Conservation (phyloP, 2,329 filamentous ascomycete genomes). For the Fusarium neocosmosporiellum region DNA sequence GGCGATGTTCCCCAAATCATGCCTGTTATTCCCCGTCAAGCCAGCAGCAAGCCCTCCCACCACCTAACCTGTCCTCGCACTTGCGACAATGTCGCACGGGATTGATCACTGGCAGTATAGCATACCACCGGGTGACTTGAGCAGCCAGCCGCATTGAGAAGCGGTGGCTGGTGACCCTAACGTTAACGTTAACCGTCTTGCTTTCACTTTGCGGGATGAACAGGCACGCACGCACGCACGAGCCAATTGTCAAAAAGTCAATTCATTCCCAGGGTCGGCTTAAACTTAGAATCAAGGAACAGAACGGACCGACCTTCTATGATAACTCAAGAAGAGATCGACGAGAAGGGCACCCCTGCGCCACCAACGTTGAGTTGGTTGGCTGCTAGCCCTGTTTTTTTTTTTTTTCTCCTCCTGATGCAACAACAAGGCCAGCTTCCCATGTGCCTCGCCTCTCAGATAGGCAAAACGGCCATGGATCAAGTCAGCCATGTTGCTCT, state of each 20-base stretch:
- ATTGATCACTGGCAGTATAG: too few species aligned
- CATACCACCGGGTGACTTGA: neutral
- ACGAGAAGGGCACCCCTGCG: constrained; percentile 24
- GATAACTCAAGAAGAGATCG: constrained; percentile 16
- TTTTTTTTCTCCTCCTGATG: neutral
- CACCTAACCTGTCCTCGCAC: too few species aligned
- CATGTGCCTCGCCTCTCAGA: neutral
- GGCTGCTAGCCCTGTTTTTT: constrained; percentile 12
- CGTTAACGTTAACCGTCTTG: neutral
- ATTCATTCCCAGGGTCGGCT: constrained; percentile 11
- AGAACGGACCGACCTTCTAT: neutral
- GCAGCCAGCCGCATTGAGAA: constrained; percentile 21
- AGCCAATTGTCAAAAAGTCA: constrained; percentile 32
- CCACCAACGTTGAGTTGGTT: constrained; percentile 9
- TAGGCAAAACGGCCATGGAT: neutral
- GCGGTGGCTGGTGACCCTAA: neutral
- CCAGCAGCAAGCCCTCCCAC: neutral
- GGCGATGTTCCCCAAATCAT: constrained; percentile 17
- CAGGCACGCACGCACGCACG: constrained; percentile 32
- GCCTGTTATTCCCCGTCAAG: constrained; percentile 10
- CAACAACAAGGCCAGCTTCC: neutral
- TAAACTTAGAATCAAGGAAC: constrained; percentile 32
- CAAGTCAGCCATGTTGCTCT: neutral
- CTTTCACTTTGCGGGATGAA: constrained; percentile 8
- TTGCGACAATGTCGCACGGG: too few species aligned